These are phyloP conservation scores for Fusarium decemcellulare DNA, from an alignment of 2,329 filamentous ascomycete species.

Conservation along the genomic window DNA sequence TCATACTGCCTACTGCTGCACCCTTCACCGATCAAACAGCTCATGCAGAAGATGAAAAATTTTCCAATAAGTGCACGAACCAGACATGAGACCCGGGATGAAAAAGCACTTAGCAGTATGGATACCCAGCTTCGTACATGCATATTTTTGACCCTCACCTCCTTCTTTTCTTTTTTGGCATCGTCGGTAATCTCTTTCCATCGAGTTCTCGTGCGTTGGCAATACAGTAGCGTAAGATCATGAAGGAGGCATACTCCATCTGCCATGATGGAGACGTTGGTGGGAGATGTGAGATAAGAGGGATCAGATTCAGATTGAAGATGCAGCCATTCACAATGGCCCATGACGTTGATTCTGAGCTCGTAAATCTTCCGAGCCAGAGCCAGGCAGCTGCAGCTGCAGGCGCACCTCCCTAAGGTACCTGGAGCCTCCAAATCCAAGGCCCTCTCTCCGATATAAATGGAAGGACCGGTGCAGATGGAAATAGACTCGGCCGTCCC, in stretches of 20 bases:
- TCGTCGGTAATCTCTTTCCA: slow-evolving; percentile 8
- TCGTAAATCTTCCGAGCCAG: slow-evolving; percentile 8
- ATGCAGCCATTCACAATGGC: slow-evolving; percentile 2
- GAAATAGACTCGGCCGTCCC: slow-evolving; percentile 22
- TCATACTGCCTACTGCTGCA: slow-evolving; percentile 3
- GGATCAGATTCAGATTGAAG: slow-evolving; percentile 10
- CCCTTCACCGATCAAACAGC: background rate
- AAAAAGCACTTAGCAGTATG: background rate
- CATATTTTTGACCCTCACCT: background rate
- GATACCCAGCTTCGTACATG: slow-evolving; percentile 2
- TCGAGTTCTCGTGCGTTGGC: background rate
- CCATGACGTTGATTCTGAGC: slow-evolving; percentile 5
- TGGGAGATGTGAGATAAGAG: slow-evolving; percentile 1
- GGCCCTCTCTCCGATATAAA: background rate
- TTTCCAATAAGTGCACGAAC: slow-evolving; percentile 27
- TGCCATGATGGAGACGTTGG: slow-evolving; percentile 8
- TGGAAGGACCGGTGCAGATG: slow-evolving; percentile 15
- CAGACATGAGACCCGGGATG: background rate
- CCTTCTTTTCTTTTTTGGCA: slow-evolving; percentile 21
- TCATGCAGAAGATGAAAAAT: slow-evolving; percentile 10
- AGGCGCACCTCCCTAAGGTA: slow-evolving; percentile 1
- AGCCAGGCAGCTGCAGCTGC: background rate
- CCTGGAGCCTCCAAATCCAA: background rate
- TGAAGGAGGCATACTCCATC: background rate
- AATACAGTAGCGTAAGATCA: slow-evolving; percentile 1